phyloP scores from a whole-genome alignment of 306 rosid genomes.

The Lagenaria siceraria region DNA sequence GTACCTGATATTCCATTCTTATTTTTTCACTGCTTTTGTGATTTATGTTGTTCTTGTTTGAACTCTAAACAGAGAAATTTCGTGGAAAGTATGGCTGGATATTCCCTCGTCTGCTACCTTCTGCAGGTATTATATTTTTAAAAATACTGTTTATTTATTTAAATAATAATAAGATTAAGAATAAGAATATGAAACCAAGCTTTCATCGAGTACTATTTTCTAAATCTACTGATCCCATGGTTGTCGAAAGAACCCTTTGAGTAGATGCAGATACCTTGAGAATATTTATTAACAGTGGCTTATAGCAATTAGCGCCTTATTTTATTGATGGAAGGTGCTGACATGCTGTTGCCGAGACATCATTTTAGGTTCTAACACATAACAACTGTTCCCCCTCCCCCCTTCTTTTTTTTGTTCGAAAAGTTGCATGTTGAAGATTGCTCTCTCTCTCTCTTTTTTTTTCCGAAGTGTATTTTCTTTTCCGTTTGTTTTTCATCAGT shows the following conservation, averaged over 20 bases:
- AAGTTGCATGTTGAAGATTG: neutral
- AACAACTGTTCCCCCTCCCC: too few relatives aligned
- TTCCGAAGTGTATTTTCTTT: neutral
- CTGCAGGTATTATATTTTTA: conserved; percentile 47
- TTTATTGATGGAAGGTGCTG: neutral
- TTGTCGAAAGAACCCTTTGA: neutral
- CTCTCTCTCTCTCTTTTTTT: neutral
- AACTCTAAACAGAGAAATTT: conserved; percentile 71
- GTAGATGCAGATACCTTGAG: neutral
- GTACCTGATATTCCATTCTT: neutral
- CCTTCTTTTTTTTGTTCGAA: neutral
- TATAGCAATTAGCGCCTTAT: neutral
- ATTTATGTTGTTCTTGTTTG: neutral
- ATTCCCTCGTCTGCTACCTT: conserved; percentile 96
- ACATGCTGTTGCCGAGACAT: neutral
- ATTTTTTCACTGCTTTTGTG: neutral
- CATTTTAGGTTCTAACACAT: neutral
- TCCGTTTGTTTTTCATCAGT: neutral
- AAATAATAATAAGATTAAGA: too few relatives aligned
- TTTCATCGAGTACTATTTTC: neutral
- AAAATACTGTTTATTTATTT: too few relatives aligned
- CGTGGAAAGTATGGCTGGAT: conserved; percentile 99
- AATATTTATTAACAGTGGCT: neutral
- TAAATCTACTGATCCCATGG: neutral
- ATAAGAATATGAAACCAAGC: too few relatives aligned